Conservation (phyloP, 306 rosid species). For the Comarum palustre region DNA sequence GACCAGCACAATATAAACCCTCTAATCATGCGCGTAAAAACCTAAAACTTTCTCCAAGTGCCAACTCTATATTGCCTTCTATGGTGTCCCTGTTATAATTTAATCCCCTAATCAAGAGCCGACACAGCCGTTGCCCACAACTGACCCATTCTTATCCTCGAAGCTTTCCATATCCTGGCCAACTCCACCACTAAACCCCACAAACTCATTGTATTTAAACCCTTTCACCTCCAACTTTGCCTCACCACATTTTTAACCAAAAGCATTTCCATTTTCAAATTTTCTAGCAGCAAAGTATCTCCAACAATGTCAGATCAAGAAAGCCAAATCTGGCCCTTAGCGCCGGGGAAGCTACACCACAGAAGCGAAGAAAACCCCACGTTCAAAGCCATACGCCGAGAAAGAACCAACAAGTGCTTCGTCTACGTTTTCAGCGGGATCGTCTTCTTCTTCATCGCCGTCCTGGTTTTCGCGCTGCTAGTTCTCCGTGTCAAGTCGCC, state of each 20-base stretch:
- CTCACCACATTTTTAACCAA: not conserved
- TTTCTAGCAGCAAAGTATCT: not conserved
- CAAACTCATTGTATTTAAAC: constrained; percentile 1
- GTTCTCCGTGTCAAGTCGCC: constrained; percentile 44
- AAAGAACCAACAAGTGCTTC: constrained; percentile 57
- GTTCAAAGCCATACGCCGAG: constrained; percentile 26
- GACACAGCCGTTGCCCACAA: not conserved
- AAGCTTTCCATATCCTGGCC: not conserved
- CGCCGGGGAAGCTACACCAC: constrained; percentile 17
- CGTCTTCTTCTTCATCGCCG: constrained; percentile 32
- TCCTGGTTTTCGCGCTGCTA: constrained; percentile 43
- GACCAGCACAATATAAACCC: not conserved
- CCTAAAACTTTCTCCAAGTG: not conserved
- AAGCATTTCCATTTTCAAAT: not conserved
- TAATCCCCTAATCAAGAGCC: not conserved
- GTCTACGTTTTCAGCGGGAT: constrained; percentile 40
- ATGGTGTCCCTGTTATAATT: not conserved
- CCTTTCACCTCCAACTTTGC: not conserved
- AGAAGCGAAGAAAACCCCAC: constrained; percentile 35
- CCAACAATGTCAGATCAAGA: constrained; percentile 33
- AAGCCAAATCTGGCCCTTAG: constrained; percentile 32
- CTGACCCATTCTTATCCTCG: not conserved
- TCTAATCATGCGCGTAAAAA: not conserved
- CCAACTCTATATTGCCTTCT: not conserved
- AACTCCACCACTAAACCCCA: not conserved